Evolutionary conservation across 805 yeast species (phyloP).

Genomic region (Monosporozyma siamensis): DNA sequence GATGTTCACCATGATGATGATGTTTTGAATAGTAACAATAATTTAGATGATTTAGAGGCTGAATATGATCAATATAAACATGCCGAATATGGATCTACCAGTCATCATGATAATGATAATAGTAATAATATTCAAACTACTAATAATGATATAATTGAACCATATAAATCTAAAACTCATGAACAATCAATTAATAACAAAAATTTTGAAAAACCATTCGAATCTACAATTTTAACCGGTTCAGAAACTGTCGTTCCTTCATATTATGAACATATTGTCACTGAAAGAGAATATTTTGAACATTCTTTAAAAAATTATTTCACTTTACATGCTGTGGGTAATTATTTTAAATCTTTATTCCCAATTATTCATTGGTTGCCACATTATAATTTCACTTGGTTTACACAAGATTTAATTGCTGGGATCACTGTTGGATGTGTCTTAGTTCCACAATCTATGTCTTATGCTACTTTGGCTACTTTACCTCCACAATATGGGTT

Average conservation of each 20-base stretch:
- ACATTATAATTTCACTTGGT: constrained; percentile 75
- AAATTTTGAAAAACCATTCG: not conserved
- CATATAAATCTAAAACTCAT: not conserved
- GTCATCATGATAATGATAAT: not conserved
- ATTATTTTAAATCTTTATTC: constrained; percentile 56
- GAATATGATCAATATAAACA: constrained; percentile 24
- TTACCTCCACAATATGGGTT: constrained; percentile 77
- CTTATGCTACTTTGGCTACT: constrained; percentile 82
- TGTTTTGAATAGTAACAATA: not conserved
- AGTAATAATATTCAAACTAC: not conserved
- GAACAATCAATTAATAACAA: not conserved
- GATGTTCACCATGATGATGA: not conserved
- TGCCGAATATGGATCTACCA: constrained; percentile 7
- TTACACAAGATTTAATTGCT: constrained; percentile 74
- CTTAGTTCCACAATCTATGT: constrained; percentile 91
- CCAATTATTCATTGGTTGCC: constrained; percentile 81
- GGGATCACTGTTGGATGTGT: constrained; percentile 92
- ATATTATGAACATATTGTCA: constrained; percentile 17
- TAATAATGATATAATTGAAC: not conserved
- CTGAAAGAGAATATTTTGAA: constrained; percentile 17
- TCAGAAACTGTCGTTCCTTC: constrained; percentile 6
- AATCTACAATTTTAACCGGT: not conserved
- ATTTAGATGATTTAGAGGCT: constrained; percentile 22
- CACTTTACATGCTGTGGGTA: constrained; percentile 30
- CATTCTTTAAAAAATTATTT: constrained; percentile 13